A percentile compares a stretch with the other conserved stretches of the same genome.
These are phyloP conservation scores for Solanum clarkiae DNA, from an alignment of 257 asterid species.

Conservation along the genomic window DNA sequence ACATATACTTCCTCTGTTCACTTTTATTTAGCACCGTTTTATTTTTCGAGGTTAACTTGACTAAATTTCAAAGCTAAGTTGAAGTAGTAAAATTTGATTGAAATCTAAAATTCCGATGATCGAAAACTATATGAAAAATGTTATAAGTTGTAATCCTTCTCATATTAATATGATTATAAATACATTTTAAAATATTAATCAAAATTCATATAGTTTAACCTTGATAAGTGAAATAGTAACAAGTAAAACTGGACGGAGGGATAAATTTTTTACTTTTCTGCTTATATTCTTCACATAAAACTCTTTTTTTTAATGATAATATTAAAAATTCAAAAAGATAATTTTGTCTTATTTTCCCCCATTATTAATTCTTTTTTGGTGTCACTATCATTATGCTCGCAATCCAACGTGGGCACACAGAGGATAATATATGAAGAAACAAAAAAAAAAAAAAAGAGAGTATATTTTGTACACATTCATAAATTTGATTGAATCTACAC, in stretches of 20 bases:
- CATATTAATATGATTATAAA: no score
- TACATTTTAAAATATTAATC: no score
- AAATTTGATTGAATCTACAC: neutral
- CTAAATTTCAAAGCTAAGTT: no score
- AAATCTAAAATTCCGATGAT: no score
- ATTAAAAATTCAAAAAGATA: neutral
- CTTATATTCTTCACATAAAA: neutral
- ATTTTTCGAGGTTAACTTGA: no score
- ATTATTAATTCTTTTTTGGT: neutral
- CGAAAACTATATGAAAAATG: no score
- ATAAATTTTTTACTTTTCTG: neutral
- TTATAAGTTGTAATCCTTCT: no score
- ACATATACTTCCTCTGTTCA: no score
- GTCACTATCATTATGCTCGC: neutral
- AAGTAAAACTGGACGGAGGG: no score
- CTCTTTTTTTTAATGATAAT: neutral
- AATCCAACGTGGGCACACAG: neutral
- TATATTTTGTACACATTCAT: neutral
- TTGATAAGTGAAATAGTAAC: no score
- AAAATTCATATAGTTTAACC: no score
- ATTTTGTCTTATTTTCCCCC: neutral
- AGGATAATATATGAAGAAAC: neutral
- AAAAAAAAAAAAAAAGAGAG: neutral
- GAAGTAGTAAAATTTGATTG: no score
- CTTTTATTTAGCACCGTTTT: accelerated